Conservation (phyloP, 768 basidiomycete genomes). For the Rhizopogon salebrosus region DNA sequence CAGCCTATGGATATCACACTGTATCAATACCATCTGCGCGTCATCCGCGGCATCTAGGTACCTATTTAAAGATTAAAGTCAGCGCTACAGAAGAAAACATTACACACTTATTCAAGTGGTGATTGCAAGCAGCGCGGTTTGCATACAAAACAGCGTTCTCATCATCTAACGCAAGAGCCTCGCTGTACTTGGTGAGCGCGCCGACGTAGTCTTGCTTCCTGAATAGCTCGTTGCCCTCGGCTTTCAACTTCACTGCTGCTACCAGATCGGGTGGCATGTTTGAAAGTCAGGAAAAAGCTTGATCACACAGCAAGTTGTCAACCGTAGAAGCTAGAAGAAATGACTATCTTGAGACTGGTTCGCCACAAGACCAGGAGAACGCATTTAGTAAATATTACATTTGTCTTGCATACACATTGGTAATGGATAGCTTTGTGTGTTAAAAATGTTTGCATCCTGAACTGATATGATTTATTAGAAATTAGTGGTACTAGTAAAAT, state of each 20-base stretch:
- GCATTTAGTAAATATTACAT: too few species aligned
- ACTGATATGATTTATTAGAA: too few species aligned
- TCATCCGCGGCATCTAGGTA: slow-evolving; percentile 1
- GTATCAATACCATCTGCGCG: background rate
- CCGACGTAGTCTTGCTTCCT: slow-evolving; percentile 26
- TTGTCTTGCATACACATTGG: too few species aligned
- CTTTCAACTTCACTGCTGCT: slow-evolving; percentile 25
- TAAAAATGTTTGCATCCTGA: too few species aligned
- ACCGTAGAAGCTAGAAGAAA: too few species aligned
- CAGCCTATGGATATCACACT: background rate
- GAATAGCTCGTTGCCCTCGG: slow-evolving; percentile 36
- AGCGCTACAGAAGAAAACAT: background rate
- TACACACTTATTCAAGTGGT: slow-evolving; percentile 30
- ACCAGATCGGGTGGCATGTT: background rate
- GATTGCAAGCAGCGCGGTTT: slow-evolving; percentile 38
- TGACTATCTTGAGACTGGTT: too few species aligned
- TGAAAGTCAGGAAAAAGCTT: background rate
- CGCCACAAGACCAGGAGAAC: too few species aligned
- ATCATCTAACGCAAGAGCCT: slow-evolving; percentile 35
- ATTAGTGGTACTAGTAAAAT: too few species aligned
- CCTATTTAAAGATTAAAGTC: background rate
- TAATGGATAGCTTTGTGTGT: too few species aligned
- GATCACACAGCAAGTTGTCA: too few species aligned
- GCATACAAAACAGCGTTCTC: slow-evolving; percentile 37
- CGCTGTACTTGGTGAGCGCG: slow-evolving; percentile 36